Percentiles rank a stretch among this genome's conserved stretches.
These are phyloP conservation scores for Colletotrichum sojae DNA, from an alignment of 2,329 filamentous ascomycete species.

Conservation along the genomic window DNA sequence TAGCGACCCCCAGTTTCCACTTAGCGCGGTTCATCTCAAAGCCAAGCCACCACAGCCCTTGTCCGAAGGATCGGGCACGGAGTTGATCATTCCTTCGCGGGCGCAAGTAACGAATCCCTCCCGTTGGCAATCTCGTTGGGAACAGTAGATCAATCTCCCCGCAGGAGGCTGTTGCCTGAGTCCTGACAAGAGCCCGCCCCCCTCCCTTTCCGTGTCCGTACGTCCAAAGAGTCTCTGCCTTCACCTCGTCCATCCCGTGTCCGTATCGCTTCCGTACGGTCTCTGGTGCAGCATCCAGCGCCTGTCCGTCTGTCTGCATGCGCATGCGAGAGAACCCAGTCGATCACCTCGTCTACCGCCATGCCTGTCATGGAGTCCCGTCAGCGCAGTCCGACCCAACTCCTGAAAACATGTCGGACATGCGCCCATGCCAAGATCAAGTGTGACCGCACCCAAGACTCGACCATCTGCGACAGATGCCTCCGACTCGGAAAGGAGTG, in stretches of 20 bases:
- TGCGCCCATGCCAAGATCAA: conserved; percentile 54
- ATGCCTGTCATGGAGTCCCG: conserved; percentile 1
- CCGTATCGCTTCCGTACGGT: conserved; percentile 8
- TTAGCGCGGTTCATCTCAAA: not conserved
- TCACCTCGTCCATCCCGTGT: conserved; percentile 22
- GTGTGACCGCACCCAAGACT: conserved; percentile 52
- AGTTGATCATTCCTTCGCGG: conserved; percentile 13
- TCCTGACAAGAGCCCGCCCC: not conserved
- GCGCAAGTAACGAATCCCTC: conserved; percentile 5
- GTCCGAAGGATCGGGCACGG: conserved; percentile 3
- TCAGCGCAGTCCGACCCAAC: conserved; percentile 33
- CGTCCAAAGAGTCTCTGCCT: not conserved
- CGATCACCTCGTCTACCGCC: too few relatives aligned
- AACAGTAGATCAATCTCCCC: conserved; percentile 12
- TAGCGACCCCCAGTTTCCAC: not conserved
- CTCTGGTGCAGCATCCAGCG: not conserved
- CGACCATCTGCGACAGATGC: conserved; percentile 51
- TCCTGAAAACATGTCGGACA: conserved; percentile 51
- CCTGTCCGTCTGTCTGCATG: not conserved
- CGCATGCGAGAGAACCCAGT: too few relatives aligned
- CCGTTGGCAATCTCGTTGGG: conserved; percentile 21
- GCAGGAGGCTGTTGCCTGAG: conserved; percentile 1
- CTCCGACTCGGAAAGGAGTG: conserved; percentile 51
- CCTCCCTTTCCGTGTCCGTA: conserved; percentile 27
- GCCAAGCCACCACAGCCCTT: conserved; percentile 28